Evolutionary conservation across 768 basidiomycete genomes (phyloP), one percentile per base, ranked within the genome.

Genomic region (Psilocybe tampanensis): DNA sequence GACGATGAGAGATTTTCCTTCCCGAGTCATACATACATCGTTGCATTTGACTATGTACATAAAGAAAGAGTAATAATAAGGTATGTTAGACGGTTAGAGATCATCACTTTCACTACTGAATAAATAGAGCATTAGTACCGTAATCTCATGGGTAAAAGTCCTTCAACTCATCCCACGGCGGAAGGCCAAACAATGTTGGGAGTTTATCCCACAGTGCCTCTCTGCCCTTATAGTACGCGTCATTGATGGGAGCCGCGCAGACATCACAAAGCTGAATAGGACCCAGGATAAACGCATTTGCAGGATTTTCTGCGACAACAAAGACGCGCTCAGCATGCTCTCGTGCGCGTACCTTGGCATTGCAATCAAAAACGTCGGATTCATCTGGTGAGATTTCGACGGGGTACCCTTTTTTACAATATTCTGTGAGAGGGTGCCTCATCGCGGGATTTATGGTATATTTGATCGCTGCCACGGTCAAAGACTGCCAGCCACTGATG

Each of bases 111-210:
- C n/a, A n/a, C n/a, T n/a, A n/a, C n/a, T n/a, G n/a, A n/a, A n/a
- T n/a, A n/a, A n/a, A n/a, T n/a, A n/a, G n/a, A n/a, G n/a, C n/a
- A n/a, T n/a, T n/a, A n/a, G n/a, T n/a, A n/a, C n/a, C n/a, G n/a
- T n/a, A n/a, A n/a, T n/a, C n/a, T n/a, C n/a, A n/a, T n/a, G n/a
- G n/a, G n/a, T n/a, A n/a, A 29, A 39, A 32, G 17, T 48, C 47
- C 6, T 18, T 19, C 22, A 48, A 8, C 22, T 36, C 33, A 2
- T 36, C 34, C 54, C 54, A 55, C 15, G 23, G 36, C 8, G 56
- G 50, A 8, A 57, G 15, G 2, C 45, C 54, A 55, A 55, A 55
- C 7, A 47, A 36, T 7, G 44, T 22, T 2, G 54, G 45, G 11
- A 47, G 33, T 8, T 6, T 17, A 8, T 21, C 45, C 54, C 54